Conservation (phyloP, 306 rosid species). For the Cucumis melo region DNA sequence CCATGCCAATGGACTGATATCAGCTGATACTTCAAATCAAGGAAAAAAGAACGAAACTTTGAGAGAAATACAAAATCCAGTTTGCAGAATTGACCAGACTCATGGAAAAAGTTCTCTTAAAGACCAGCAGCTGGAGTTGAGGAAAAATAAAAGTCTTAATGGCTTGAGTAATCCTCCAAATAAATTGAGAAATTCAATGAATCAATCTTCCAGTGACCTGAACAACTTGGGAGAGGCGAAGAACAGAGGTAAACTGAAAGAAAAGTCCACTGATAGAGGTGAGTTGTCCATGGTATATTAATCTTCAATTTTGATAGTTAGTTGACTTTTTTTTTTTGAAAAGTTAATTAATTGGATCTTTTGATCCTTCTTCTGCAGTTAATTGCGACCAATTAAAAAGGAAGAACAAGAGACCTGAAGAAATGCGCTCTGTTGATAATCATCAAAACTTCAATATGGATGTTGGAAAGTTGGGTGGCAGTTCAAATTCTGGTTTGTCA, state of each 20-base stretch:
- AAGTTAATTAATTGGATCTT: not conserved
- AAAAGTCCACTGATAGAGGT: slow-evolving; percentile 34
- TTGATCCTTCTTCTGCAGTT: slow-evolving; percentile 20
- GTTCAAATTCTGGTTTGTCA: slow-evolving; percentile 24
- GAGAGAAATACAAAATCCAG: slow-evolving; percentile 27
- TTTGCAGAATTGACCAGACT: slow-evolving; percentile 15
- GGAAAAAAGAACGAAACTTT: slow-evolving; percentile 33
- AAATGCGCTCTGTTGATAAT: slow-evolving; percentile 14
- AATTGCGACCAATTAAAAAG: slow-evolving; percentile 27
- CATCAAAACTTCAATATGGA: slow-evolving; percentile 19
- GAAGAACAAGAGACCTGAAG: slow-evolving; percentile 36
- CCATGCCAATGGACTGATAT: slow-evolving; percentile 24
- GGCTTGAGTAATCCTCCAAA: slow-evolving; percentile 30
- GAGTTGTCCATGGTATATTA: slow-evolving; percentile 6
- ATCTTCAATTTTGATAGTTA: slow-evolving; percentile 7
- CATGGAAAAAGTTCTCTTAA: slow-evolving; percentile 20
- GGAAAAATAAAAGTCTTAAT: slow-evolving; percentile 27
- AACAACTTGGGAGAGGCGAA: slow-evolving; percentile 25
- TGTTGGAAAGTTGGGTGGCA: slow-evolving; percentile 23
- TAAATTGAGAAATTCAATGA: slow-evolving; percentile 19
- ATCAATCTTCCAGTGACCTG: not conserved
- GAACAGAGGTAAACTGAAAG: slow-evolving; percentile 27
- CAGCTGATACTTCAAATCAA: slow-evolving; percentile 19
- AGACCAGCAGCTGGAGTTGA: slow-evolving; percentile 23
- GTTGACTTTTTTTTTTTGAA: not conserved